These are phyloP conservation scores for Oleoguttula mirabilis DNA, from an alignment of 495 filamentous ascomycete genomes.

Conservation along the genomic window DNA sequence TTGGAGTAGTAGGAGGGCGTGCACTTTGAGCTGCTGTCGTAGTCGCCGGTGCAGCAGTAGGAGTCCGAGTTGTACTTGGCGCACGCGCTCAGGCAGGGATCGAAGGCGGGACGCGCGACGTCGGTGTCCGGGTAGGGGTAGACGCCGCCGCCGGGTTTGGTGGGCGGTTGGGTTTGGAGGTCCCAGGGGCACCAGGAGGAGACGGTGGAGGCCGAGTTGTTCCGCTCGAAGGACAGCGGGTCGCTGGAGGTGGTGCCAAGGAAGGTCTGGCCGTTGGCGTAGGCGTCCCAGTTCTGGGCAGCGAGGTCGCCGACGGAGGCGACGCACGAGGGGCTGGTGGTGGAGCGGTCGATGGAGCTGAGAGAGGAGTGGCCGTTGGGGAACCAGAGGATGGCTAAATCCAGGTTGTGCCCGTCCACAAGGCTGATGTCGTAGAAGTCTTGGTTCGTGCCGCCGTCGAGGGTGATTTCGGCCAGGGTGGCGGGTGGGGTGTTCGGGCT, in stretches of 20 bases:
- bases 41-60: conserved; percentile 61
- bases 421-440: conserved; percentile 76
- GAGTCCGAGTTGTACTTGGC: conserved; percentile 42
- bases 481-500: conserved; percentile 52
- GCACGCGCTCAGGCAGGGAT: conserved; percentile 62
- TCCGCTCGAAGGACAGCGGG: conserved; percentile 51
- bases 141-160: conserved; percentile 52
- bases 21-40: conserved; percentile 45
- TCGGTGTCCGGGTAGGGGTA: conserved; percentile 65
- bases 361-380: conserved; percentile 41
- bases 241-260: conserved; percentile 44
- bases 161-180: conserved; percentile 50
- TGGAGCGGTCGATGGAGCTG: conserved; percentile 51
- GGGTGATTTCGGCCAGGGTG: conserved; percentile 65
- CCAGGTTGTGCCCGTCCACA: conserved; percentile 76
- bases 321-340: conserved; percentile 63
- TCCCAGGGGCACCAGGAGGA: conserved; percentile 68
- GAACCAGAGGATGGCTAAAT: conserved; percentile 52
- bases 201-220: conserved; percentile 37
- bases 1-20: conserved; percentile 48
- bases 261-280: conserved; percentile 29
- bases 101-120: conserved; percentile 52
- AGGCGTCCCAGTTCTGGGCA: conserved; percentile 31
- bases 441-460: conserved; percentile 44
- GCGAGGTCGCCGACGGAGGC: conserved; percentile 48